Conservation (phyloP, 2,329 filamentous ascomycete genomes). For the Cryphonectria radicalis region DNA sequence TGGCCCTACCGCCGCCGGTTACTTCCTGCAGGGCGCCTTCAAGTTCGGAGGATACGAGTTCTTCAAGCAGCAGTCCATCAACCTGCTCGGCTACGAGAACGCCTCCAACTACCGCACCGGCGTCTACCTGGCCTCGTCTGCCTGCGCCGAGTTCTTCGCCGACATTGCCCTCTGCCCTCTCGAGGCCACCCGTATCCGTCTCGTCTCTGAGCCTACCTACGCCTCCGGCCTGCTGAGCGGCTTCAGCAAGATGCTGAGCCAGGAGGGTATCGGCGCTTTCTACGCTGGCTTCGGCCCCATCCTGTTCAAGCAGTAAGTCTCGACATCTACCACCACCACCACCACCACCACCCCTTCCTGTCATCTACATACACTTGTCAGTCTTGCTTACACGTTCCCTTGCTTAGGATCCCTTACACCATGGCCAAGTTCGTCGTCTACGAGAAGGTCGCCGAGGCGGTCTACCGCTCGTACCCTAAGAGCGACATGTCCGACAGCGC, state of each 20-base stretch:
- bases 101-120: slow-evolving; percentile 79
- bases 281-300: slow-evolving; percentile 91
- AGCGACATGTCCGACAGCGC: slow-evolving; percentile 36
- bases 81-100: slow-evolving; percentile 75
- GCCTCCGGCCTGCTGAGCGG: slow-evolving; percentile 79
- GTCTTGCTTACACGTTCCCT: slow-evolving; percentile 13
- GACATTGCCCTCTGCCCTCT: slow-evolving; percentile 89
- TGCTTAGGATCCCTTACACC: slow-evolving; percentile 35
- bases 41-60: slow-evolving; percentile 96
- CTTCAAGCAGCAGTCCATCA: slow-evolving; percentile 92
- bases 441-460: slow-evolving; percentile 33
- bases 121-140: slow-evolving; percentile 76
- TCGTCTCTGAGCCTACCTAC: slow-evolving; percentile 86
- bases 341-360: neutral
- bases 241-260: slow-evolving; percentile 81
- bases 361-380: neutral
- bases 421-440: slow-evolving; percentile 35
- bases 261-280: slow-evolving; percentile 83
- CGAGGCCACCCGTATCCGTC: slow-evolving; percentile 91
- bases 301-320: slow-evolving; percentile 74
- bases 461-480: slow-evolving; percentile 34
- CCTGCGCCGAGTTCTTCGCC: slow-evolving; percentile 69
- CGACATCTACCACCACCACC: neutral
- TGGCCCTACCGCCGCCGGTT: slow-evolving; percentile 84
- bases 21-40: slow-evolving; percentile 92